Evolutionary conservation across 108 stramenopile species (phyloP), one percentile per base, ranked within the genome.

Genomic region (Conticribra guillardii): DNA sequence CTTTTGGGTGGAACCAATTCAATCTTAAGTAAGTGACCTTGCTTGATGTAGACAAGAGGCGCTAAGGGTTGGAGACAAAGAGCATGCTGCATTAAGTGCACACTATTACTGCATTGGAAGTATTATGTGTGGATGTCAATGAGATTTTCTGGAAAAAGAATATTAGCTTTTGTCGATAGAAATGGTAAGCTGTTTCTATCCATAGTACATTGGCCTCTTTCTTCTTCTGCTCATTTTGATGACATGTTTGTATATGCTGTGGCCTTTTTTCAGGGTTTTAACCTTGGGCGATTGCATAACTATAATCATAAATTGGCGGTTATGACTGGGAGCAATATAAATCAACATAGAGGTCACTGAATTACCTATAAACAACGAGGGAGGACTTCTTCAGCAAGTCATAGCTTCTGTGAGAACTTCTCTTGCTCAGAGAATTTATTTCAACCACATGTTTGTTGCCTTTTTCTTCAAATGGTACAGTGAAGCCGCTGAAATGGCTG

Each of bases 1-100:
- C 1, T 32, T 17, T 16, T 70, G 61, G 24, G 14, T 19, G n/a
- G 69, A 70, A 64, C 65, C 65, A 15, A 30, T 67, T 1, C 54
- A 67, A 54, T 19, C 65, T 3, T 16, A 18, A 22, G 24, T 53
- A 2, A 21, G 17, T 16, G 19, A 30, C 9, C 30, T 64, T 11
- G 22, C n/a, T 22, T 18, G 26, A 32, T 50, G 28, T 41, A 27
- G 53, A 21, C 8, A 27, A 7, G 49, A 64, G 2, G 48, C 31
- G 11, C 18, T 50, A n/a, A 52, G 26, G 22, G 60, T 37, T 48
- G 69, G 69, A 17, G 69, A 70, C 64, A 8, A 19, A 1, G 48
- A 49, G 2, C 0, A 1, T 64, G 29, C 48, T 3, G 16, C 18
- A 2, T 18, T 64, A 14, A 50, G 14, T 24, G 14, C 60, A 5